These are phyloP conservation scores for Coemansia sp. DNA, from an alignment of 192 early-diverging fungal species.

Conservation along the genomic window DNA sequence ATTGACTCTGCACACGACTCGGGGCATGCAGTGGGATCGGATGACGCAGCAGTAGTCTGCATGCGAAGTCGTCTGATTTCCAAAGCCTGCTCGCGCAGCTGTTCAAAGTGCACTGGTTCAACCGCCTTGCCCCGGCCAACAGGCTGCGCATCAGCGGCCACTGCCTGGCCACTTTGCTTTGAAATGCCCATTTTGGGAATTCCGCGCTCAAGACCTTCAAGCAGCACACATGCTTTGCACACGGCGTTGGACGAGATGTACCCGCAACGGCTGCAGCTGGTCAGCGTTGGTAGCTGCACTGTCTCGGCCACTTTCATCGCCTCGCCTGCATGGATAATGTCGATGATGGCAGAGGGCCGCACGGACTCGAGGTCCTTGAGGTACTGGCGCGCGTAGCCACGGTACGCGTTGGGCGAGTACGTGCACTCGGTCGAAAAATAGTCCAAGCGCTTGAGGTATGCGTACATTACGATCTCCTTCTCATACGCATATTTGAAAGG, in stretches of 20 bases:
- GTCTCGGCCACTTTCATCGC: slow-evolving; percentile 69
- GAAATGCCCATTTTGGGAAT: slow-evolving; percentile 69
- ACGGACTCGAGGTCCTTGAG: slow-evolving; percentile 94
- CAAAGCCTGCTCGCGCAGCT: slow-evolving; percentile 32
- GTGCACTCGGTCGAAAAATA: slow-evolving; percentile 99
- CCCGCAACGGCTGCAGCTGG: slow-evolving; percentile 83
- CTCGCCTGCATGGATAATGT: slow-evolving; percentile 96
- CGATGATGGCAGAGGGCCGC: slow-evolving; percentile 84
- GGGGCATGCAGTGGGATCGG: neutral
- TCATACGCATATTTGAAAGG: slow-evolving; percentile 99
- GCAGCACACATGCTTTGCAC: slow-evolving; percentile 81
- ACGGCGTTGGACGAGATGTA: slow-evolving; percentile 90
- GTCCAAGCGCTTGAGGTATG: slow-evolving; percentile 93
- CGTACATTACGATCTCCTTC: slow-evolving; percentile 99
- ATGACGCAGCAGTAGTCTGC: neutral
- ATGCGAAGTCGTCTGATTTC: slow-evolving; percentile 21
- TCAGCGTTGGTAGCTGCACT: slow-evolving; percentile 62
- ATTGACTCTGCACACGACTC: neutral
- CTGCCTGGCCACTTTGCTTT: slow-evolving; percentile 8
- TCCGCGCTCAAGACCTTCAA: slow-evolving; percentile 81
- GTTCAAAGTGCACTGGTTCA: slow-evolving; percentile 44
- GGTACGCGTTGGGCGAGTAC: slow-evolving; percentile 96
- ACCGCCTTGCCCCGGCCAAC: slow-evolving; percentile 9
- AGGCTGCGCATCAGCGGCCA: neutral
- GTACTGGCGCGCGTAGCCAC: slow-evolving; percentile 91